Evolutionary conservation across 371 early-diverging fungal genomes (phyloP), one percentile per base, ranked within the genome.

Genomic region (Blakeslea trispora): DNA sequence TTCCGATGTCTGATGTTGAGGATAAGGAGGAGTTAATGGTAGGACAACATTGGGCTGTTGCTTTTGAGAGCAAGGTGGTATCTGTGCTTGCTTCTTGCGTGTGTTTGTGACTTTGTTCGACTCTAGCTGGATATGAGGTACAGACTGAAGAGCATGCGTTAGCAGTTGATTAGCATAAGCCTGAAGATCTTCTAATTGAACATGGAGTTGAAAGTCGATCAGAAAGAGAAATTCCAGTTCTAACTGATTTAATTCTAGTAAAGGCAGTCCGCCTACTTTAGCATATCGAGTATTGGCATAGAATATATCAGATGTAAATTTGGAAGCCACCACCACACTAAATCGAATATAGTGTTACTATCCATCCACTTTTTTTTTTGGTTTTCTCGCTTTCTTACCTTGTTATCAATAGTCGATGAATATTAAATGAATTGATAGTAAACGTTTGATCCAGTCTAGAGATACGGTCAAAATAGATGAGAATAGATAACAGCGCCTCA

Each of bases 401-500:
- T 7, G 90, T 77, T 34, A 93, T 88, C 13, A 91, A 66, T 50
- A 93, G 62, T 9, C 92, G 82, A 56, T 93, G 93, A 23, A 93
- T 82, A 61, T 89, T 92, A 64, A 72, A 85, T 42, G 86, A 82
- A 61, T 81, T 85, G 50, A 90, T 77, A 35, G 83, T 76, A 24
- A 87, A 66, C 2, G 53, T 52, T 3, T 57, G 47, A 39, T 74
- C 71, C 8, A 71, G 50, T 23, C 71, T 72, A 0, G 82, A 72
- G 40, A 91, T 82, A 17, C 92, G 81, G 64, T 94, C 93, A 52
- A 94, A 81, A 67, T 90, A 94, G n/a, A 94, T 81, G 13, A 94
- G 70, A 3, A 91, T 68, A 5, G 88, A 78, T 7, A 94, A 63
- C 14, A 94, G 73, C 0, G 82, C 84, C 55, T 86, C 82, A 46